A percentile compares a stretch with the other conserved stretches of the same genome.
phyloP scores from a whole-genome alignment of 192 early-diverging fungal species.

The Umbelopsis ramanniana region DNA sequence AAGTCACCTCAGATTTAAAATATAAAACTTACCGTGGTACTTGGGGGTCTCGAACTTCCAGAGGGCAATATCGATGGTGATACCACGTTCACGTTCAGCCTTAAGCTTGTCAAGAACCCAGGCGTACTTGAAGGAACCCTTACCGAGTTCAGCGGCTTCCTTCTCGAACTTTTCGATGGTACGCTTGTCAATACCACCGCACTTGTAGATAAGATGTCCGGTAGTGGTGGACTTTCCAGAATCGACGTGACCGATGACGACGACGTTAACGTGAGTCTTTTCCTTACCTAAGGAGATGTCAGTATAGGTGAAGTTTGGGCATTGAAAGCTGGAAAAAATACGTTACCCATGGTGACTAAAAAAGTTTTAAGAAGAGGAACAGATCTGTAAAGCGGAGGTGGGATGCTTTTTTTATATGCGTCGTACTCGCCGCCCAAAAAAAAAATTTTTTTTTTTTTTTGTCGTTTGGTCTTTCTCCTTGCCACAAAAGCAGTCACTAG shows the following conservation, averaged over 20 bases:
- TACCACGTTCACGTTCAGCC: conserved; percentile 99
- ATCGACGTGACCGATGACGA: conserved; percentile 95
- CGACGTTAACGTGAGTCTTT: conserved; percentile 91
- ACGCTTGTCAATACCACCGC: conserved; percentile 99
- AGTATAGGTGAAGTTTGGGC: not conserved
- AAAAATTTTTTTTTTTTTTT: no score
- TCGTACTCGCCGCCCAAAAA: no score
- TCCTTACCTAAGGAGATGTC: conserved; percentile 60
- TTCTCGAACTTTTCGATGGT: conserved; percentile 99
- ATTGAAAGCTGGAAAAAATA: not conserved
- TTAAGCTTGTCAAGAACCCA: conserved; percentile 99
- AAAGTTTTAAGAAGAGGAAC: not conserved
- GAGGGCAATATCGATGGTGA: conserved; percentile 98
- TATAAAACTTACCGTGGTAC: conserved; percentile 90
- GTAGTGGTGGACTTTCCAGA: conserved; percentile 93
- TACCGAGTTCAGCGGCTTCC: conserved; percentile 97
- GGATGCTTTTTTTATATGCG: no score
- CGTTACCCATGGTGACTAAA: conserved; percentile 5
- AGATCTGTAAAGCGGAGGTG: no score
- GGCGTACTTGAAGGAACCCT: conserved; percentile 99
- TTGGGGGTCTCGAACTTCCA: conserved; percentile 98
- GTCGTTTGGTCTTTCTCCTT: no score
- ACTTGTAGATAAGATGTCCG: conserved; percentile 99
- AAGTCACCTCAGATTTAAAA: conserved; percentile 67
- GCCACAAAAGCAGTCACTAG: no score